phyloP scores from a whole-genome alignment of 257 asterid species.

The Solanum lignicaule region DNA sequence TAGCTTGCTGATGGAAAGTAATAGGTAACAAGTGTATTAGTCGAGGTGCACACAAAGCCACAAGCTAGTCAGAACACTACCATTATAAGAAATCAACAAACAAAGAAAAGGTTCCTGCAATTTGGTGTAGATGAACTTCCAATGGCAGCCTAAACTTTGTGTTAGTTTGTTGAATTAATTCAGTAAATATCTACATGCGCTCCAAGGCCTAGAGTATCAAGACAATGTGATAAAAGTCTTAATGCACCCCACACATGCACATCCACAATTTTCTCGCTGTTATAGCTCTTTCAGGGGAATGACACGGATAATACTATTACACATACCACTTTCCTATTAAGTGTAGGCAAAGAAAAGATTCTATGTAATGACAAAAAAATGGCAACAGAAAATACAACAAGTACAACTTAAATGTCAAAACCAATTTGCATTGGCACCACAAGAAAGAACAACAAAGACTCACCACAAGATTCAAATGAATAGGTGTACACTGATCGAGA shows the following conservation, averaged over 20 bases:
- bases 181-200: not conserved
- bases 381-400: not conserved
- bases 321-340: not conserved
- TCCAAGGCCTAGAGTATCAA: not conserved
- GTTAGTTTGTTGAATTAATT: not conserved
- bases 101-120: not conserved
- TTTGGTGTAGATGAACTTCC: not conserved
- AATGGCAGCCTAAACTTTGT: not conserved
- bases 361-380: not conserved
- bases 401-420: not conserved
- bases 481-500: constrained; percentile 67
- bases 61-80: not conserved
- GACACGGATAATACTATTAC: not conserved
- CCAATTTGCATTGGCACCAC: not conserved
- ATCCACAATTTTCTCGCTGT: not conserved
- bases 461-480: constrained; percentile 96
- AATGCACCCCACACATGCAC: not conserved
- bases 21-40: not conserved
- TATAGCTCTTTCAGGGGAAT: not conserved
- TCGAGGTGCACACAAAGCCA: not conserved
- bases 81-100: not conserved
- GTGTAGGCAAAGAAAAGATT: not conserved
- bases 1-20: not conserved
- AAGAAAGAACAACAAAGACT: not conserved
- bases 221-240: not conserved